phyloP scores from a whole-genome alignment of 2,329 filamentous ascomycete genomes.

The Metarhizium robertsii region DNA sequence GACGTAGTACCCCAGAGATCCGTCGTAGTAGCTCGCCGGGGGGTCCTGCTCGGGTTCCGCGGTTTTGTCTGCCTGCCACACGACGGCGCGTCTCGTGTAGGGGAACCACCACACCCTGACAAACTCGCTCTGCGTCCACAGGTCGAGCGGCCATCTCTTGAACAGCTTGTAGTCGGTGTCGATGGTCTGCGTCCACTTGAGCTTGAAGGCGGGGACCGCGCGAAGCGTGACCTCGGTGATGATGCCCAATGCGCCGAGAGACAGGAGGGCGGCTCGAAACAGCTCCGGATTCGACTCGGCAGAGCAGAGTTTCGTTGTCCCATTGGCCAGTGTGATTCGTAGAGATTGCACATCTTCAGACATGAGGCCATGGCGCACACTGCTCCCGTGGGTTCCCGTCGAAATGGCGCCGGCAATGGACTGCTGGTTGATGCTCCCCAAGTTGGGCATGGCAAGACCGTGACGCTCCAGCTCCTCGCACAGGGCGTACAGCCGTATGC shows the following conservation, averaged over 20 bases:
- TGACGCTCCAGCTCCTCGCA: slow-evolving; percentile 63
- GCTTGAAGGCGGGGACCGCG: slow-evolving; percentile 70
- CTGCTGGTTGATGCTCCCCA: slow-evolving; percentile 93
- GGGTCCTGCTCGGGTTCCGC: slow-evolving; percentile 50
- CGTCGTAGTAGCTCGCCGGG: slow-evolving; percentile 69
- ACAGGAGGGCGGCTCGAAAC: slow-evolving; percentile 81
- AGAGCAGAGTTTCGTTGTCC: slow-evolving; percentile 61
- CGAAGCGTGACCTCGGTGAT: slow-evolving; percentile 83
- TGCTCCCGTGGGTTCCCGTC: slow-evolving; percentile 90
- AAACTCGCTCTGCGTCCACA: slow-evolving; percentile 84
- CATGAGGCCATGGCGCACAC: slow-evolving; percentile 71
- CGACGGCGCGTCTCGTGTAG: slow-evolving; percentile 76
- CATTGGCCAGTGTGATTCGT: slow-evolving; percentile 74
- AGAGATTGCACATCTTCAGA: slow-evolving; percentile 68
- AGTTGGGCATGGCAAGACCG: slow-evolving; percentile 79
- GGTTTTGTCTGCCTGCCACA: slow-evolving; percentile 83
- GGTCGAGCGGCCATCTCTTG: slow-evolving; percentile 56
- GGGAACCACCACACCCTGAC: slow-evolving; percentile 97
- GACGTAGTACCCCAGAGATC: slow-evolving; percentile 71
- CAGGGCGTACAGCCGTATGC: slow-evolving; percentile 71
- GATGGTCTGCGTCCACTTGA: slow-evolving; percentile 78
- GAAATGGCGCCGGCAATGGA: slow-evolving; percentile 86
- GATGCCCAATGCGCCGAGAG: slow-evolving; percentile 82
- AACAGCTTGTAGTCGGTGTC: slow-evolving; percentile 61
- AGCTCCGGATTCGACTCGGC: slow-evolving; percentile 63